Conservation (phyloP, 768 basidiomycete species). For the Mycena latifolia region DNA sequence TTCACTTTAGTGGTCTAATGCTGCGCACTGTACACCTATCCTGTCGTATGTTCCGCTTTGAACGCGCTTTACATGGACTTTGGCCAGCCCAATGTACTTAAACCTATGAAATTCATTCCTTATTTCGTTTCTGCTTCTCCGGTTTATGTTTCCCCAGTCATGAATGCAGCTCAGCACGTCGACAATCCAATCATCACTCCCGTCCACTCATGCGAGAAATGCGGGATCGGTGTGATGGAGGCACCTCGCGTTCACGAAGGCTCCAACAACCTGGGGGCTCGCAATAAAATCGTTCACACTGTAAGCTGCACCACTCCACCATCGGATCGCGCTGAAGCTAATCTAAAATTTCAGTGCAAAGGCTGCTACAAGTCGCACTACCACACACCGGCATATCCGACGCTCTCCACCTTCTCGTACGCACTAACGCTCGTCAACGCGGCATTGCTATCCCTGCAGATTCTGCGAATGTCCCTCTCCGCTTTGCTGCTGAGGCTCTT, state of each 20-base stretch:
- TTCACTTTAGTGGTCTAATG: too few relatives aligned
- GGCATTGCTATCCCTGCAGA: too few relatives aligned
- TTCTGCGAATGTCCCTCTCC: neutral
- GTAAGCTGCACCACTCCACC: neutral
- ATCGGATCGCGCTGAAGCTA: neutral
- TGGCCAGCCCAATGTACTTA: neutral
- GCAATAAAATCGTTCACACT: neutral
- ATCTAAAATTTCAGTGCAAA: neutral
- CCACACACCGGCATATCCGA: constrained; percentile 7
- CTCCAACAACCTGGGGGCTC: neutral
- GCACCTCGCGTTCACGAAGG: neutral
- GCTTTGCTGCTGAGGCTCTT: neutral
- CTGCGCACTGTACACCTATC: too few relatives aligned
- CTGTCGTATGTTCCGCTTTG: too few relatives aligned
- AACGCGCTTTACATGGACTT: too few relatives aligned
- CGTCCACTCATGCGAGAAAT: neutral
- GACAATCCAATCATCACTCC: neutral
- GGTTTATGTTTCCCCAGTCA: neutral
- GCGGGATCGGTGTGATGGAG: neutral
- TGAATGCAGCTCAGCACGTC: neutral
- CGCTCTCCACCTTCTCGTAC: neutral
- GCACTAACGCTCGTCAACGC: neutral
- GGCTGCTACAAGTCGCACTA: neutral
- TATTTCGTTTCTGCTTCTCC: neutral
- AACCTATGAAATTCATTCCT: neutral